Base-by-base conservation (phyloP, 768 basidiomycete species). In the Psilocybe azurescens region DNA sequence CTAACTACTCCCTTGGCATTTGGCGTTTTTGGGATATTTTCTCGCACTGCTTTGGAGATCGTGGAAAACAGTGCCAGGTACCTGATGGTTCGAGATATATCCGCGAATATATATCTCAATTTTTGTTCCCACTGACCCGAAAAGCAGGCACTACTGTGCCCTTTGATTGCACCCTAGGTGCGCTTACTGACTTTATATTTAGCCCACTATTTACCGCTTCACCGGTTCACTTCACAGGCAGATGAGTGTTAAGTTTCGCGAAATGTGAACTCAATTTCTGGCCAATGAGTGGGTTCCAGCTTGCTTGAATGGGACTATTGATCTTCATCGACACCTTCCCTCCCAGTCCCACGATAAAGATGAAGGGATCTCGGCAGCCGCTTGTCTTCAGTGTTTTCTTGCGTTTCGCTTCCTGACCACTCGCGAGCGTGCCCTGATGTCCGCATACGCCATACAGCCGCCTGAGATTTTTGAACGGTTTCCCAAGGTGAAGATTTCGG, bases 191-290 rank as follows among this genome's bases (percentile, higher is more conserved):
- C 5, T 36, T 53, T 5, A 13, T 61, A 36, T 41, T 55, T 30
- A 50, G n/a, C 36, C 28, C 5, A 33, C 39, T 24, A 49, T 38
- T 38, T 33, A 61, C 60, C 60, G 46, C 32, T 24, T 48, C 41
- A 29, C 38, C 51, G 60, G 60, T 49, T 48, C 55, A 32, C 18
- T 51, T 30, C 14, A n/a, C n/a, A 53, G 7, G 10, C 41, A 49
- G 53, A 30, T n/a, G 32, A 32, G 53, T 30, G 36, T 16, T 36
- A 32, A 13, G 13, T 13, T 38, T 38, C 13, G 5, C 36, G 48
- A 36, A 50, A 49, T 36, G 13, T 55, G 47, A 61, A 61, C 60
- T 61, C 54, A 61, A 61, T 55, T 54, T 24, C 24, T 28, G 53
- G 49, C 60, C 60, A 51, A 32, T 32, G 48, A 50, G 24, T 48